Base-by-base conservation (phyloP, 1,284 basidiomycete genomes). In the Cystobasidium slooffiae region DNA sequence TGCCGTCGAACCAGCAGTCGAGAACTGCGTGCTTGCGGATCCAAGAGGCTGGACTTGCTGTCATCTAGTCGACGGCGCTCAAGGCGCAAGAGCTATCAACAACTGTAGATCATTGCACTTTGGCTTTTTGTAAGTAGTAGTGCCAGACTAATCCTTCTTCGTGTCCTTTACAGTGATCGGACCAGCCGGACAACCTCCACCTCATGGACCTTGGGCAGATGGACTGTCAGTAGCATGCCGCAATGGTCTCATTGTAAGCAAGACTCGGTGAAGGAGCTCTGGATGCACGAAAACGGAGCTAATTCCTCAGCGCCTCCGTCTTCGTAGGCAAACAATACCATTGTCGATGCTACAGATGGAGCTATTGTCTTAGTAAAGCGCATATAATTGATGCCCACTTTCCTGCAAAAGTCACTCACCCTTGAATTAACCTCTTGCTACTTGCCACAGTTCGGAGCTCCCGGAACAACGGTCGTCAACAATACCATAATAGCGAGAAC, bases 131-230 rank as follows among this genome's bases (percentile, higher is more conserved):
- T 39, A 43, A 65, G 20, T 31, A 20, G 49, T 18, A 16, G 12
- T 62, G 76, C 70, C 37, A 76, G 18, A 76, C 77, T 37, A 68
- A 78, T 16, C 74, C 70, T 73, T 74, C 76, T 55, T 44, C 10
- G 72, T 16, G 52, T 76, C n/a, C 6, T 78, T 37, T 61, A 76
- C 65, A 79, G 77, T 59, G 31, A 76, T 80, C 44, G 79, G 79
- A 0, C 79, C 79, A 0, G 76, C 73, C 43, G 80, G 80, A 1
- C 77, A 79, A 31, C 78, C 73, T 68, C 78, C 79, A 16, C 77
- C 78, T 0, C 51, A 68, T 16, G 80, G 80, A 9, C 79, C 79
- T 0, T 80, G 80, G 80, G 79, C 80, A 0, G 80, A 80, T 58
- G 80, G 80, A 3, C 67, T 80, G 43, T 77, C 76, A 20, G 76